Evolutionary conservation across 306 rosid species (phyloP).

Genomic region (Delonix regia): DNA sequence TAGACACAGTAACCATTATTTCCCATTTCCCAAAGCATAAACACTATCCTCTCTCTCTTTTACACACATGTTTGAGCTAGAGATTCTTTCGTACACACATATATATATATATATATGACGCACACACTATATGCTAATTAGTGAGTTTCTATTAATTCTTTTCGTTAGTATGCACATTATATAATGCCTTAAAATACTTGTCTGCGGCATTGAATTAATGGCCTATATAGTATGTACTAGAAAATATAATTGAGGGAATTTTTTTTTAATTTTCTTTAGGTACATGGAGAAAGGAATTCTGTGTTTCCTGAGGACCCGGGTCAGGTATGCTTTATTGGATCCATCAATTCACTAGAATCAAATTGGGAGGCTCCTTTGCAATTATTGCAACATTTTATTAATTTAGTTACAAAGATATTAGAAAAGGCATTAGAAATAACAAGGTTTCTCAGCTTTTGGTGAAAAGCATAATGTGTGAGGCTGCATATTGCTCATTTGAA

Average conservation of each 20-base stretch:
- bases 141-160: too few relatives aligned
- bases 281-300: conserved; percentile 52
- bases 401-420: conserved; percentile 11
- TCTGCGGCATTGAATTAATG: too few relatives aligned
- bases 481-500: conserved; percentile 41
- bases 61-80: background rate
- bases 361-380: conserved; percentile 37
- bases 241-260: conserved; percentile 17
- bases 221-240: background rate
- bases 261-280: conserved; percentile 24
- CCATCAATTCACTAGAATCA: conserved; percentile 46
- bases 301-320: conserved; percentile 63
- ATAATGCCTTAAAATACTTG: too few relatives aligned
- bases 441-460: conserved; percentile 41
- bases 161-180: too few relatives aligned
- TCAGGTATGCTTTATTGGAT: conserved; percentile 65
- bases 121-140: too few relatives aligned
- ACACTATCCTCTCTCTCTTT: background rate
- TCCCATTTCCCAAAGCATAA: conserved; percentile 49
- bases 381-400: conserved; percentile 32
- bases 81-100: conserved; percentile 3
- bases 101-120: too few relatives aligned
- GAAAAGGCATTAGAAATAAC: conserved; percentile 16
- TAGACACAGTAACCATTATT: conserved; percentile 11
- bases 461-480: conserved; percentile 40